Conservation (phyloP, 176 grass and related monocot genomes). For the Miscanthus lutarioriparius region DNA sequence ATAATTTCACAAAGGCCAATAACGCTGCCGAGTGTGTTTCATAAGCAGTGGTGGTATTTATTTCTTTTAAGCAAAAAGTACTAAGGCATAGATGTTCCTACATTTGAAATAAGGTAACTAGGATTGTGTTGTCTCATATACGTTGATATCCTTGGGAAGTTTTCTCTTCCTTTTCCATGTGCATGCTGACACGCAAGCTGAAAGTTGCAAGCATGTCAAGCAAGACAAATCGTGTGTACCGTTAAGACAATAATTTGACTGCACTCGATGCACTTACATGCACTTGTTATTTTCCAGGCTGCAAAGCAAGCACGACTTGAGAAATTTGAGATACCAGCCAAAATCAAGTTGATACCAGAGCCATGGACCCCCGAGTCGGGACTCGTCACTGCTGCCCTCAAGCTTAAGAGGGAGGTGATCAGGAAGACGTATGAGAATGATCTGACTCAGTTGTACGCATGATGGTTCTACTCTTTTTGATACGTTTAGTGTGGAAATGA, state of each 20-base stretch:
- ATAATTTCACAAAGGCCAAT: conserved; percentile 6
- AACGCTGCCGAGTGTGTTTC: not conserved
- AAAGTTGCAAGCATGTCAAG: conserved; percentile 14
- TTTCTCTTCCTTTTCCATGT: not conserved
- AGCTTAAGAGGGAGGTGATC: conserved; percentile 90
- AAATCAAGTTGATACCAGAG: conserved; percentile 71
- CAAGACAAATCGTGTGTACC: not conserved
- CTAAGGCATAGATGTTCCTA: not conserved
- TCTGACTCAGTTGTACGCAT: conserved; percentile 60
- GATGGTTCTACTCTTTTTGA: conserved; percentile 26
- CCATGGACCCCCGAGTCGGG: conserved; percentile 87
- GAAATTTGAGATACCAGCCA: conserved; percentile 90
- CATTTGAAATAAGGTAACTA: not conserved
- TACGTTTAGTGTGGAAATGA: conserved; percentile 21
- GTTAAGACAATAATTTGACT: not conserved
- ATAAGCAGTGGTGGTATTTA: not conserved
- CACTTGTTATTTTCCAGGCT: conserved; percentile 48
- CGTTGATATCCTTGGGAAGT: not conserved
- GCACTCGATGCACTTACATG: conserved; percentile 22
- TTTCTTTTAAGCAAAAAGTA: not conserved
- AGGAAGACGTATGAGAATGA: conserved; percentile 66
- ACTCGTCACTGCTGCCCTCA: conserved; percentile 87
- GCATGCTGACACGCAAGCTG: not conserved
- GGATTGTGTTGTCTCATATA: not conserved
- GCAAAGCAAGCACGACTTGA: conserved; percentile 66